Conservation (phyloP, 129 eudicot species). For the Smallanthus sonchifolius region DNA sequence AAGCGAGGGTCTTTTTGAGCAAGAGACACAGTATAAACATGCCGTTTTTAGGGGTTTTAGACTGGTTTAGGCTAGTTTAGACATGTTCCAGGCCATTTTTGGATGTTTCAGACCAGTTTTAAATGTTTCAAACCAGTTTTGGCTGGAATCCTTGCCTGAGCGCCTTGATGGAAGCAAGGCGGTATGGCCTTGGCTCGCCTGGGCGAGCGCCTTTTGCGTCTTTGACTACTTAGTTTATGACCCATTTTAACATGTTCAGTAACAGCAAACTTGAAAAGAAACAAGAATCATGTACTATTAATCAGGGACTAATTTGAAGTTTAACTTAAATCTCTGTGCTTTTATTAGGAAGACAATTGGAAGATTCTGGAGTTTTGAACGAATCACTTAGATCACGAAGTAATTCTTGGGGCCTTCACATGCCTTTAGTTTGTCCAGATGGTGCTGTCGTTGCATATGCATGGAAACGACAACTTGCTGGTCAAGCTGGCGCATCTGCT, state of each 20-base stretch:
- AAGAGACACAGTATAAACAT: no score
- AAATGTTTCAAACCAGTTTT: no score
- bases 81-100: no score
- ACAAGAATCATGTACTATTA: neutral
- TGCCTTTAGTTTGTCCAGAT: constrained; percentile 99
- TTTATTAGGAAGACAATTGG: constrained; percentile 80
- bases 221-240: no score
- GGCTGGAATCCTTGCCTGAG: no score
- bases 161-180: no score
- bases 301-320: neutral
- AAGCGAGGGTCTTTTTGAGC: no score
- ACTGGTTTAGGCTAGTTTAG: no score
- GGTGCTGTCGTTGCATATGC: constrained; percentile 99
- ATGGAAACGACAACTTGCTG: constrained; percentile 99
- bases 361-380: constrained; percentile 90
- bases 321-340: neutral
- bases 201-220: no score
- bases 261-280: neutral
- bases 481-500: constrained; percentile 99
- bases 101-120: no score
- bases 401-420: constrained; percentile 99
- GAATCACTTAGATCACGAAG: constrained; percentile 92
- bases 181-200: no score
- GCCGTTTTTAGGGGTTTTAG: no score
- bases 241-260: neutral